Evolutionary conservation across 805 yeast species (phyloP), one percentile per base, ranked within the genome.

Genomic region (Ogataea saltuana): DNA sequence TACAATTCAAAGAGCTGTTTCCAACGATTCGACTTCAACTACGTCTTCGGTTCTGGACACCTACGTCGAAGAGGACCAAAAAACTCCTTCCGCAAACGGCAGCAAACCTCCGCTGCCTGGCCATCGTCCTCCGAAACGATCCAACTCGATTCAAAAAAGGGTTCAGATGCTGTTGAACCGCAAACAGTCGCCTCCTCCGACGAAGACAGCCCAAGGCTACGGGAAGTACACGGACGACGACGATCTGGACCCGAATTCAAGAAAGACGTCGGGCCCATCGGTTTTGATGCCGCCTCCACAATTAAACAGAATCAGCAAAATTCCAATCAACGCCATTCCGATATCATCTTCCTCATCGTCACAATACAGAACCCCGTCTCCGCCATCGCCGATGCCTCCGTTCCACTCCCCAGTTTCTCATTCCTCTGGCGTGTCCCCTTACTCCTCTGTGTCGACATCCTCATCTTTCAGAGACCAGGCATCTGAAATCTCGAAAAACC

Each of bases 171-270:
- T 78, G 29, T 60, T 80, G 42, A 69, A 62, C 45, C 68, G 70
- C 52, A 63, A 60, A 47, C 61, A 63, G 39, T 65, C 75, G 4
- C 75, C 76, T 10, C 75, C 76, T 3, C 66, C 75, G 0, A 59
- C 65, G 13, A 82, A 77, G 53, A 81, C 91, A 0, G 96, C 96
- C 0, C 63, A 71, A 4, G 96, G 96, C 0, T 88, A 89, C 61
- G 96, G 96, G 6, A 78, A 79, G 58, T 86, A 75, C 58, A 81
- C 90, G 0, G 83, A 74, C 37, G 23, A 36, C 10, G 49, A 50
- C 6, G 32, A 23, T 16, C 25, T 29, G 7, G 28, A n/a, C 12
- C 26, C 39, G 6, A 13, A 11, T 6, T 11, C 33, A 13, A 39
- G 34, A 6, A 33, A 29, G n/a, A 10, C 26, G 7, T 42, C 30